Evolutionary conservation across 306 rosid genomes (phyloP).

Genomic region (Psophocarpus tetragonolobus): DNA sequence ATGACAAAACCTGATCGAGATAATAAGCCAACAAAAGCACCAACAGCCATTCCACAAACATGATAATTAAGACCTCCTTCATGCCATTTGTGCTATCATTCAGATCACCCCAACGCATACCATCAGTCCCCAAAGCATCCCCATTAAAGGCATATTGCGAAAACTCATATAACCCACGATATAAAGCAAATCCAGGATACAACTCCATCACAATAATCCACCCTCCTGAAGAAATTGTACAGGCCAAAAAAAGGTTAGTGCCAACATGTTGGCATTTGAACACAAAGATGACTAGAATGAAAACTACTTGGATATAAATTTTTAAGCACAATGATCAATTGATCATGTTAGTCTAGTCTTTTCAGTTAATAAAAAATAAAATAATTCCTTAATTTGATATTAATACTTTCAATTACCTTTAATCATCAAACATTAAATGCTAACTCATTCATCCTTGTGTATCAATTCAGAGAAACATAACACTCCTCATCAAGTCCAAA

Average conservation of each 20-base stretch:
- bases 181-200: conserved; percentile 79
- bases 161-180: conserved; percentile 80
- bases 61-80: conserved; percentile 64
- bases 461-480: conserved; percentile 2
- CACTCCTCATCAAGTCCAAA: conserved; percentile 11
- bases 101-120: conserved; percentile 80
- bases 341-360: conserved; percentile 11
- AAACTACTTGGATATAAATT: neutral
- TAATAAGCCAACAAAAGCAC: conserved; percentile 64
- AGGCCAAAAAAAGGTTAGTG: conserved; percentile 22
- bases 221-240: conserved; percentile 45
- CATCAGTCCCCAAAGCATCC: conserved; percentile 56
- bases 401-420: neutral
- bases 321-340: neutral
- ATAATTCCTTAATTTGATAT: neutral
- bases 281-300: conserved; percentile 18
- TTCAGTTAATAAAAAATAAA: conserved; percentile 5
- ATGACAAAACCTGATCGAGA: conserved; percentile 59
- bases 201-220: conserved; percentile 76
- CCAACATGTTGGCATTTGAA: neutral
- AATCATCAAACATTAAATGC: conserved; percentile 5
- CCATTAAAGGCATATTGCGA: conserved; percentile 56
- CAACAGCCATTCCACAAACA: conserved; percentile 71
- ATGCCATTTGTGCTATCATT: conserved; percentile 65
- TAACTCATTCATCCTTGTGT: neutral